These are phyloP conservation scores for Cercospora beticola DNA, from an alignment of 2,329 filamentous ascomycete genomes.

Conservation along the genomic window DNA sequence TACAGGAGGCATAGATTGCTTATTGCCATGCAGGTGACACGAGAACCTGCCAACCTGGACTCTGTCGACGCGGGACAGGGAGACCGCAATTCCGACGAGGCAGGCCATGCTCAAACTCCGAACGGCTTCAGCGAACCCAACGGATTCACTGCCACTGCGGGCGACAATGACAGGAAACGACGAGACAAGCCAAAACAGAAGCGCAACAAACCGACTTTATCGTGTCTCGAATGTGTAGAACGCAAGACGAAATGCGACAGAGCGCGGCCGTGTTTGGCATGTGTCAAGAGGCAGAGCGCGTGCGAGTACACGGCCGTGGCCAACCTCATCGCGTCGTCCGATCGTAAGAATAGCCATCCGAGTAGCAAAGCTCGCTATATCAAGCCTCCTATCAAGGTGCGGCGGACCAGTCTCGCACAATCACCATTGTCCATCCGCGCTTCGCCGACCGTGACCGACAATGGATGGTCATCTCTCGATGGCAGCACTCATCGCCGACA, in stretches of 20 bases:
- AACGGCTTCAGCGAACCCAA: constrained; percentile 57
- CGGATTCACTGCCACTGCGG: not conserved
- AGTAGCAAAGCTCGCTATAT: constrained; percentile 34
- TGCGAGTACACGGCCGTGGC: constrained; percentile 76
- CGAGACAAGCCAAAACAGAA: constrained; percentile 61
- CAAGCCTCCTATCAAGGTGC: constrained; percentile 38
- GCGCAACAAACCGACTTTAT: constrained; percentile 79
- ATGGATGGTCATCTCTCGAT: constrained; percentile 33
- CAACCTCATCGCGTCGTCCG: constrained; percentile 62
- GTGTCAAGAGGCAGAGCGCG: constrained; percentile 72
- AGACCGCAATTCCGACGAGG: constrained; percentile 32
- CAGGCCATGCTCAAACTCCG: constrained; percentile 72
- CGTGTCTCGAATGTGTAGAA: constrained; percentile 77
- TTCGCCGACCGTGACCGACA: constrained; percentile 31
- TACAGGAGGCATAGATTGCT: constrained; percentile 3
- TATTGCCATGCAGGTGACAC: constrained; percentile 7
- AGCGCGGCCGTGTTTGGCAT: constrained; percentile 60
- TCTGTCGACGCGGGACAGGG: not conserved
- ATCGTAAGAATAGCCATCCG: constrained; percentile 40
- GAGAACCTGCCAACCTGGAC: not conserved
- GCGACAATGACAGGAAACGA: not conserved
- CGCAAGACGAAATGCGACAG: constrained; percentile 83
- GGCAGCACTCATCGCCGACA: constrained; percentile 25
- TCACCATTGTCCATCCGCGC: constrained; percentile 24
- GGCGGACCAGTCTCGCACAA: constrained; percentile 32